A percentile compares a stretch with the other conserved stretches of the same genome.
Evolutionary conservation across 1,284 basidiomycete genomes (phyloP).

Genomic region (Filobasidium uniguttulatum): DNA sequence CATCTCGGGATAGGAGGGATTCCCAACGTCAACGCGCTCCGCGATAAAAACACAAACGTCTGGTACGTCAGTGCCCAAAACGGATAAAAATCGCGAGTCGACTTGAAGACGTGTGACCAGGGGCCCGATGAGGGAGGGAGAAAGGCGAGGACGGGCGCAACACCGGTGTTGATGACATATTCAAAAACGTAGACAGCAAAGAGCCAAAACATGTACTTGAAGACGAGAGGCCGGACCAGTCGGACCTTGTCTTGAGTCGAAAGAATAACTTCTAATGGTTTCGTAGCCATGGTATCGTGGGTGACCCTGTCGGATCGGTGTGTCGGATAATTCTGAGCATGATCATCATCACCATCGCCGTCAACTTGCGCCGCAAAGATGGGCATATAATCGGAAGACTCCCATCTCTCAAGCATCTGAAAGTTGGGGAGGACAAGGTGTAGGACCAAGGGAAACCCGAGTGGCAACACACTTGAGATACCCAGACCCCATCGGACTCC

Average conservation of each 20-base stretch:
- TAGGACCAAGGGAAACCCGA: constrained; percentile 14
- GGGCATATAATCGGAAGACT: neutral
- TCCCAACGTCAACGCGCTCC: constrained; percentile 78
- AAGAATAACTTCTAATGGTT: constrained; percentile 27
- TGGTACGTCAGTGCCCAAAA: constrained; percentile 60
- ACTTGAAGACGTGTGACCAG: constrained; percentile 66
- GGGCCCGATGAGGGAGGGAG: constrained; percentile 56
- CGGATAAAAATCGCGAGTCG: constrained; percentile 85
- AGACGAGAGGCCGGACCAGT: constrained; percentile 56
- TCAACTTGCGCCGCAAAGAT: constrained; percentile 13
- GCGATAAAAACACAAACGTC: constrained; percentile 86
- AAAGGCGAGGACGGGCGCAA: constrained; percentile 82
- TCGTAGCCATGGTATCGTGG: neutral
- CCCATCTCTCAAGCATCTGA: neutral
- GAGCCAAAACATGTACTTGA: constrained; percentile 47
- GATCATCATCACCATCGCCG: neutral
- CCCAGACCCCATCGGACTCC: constrained; percentile 75
- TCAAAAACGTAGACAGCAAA: constrained; percentile 54
- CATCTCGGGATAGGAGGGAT: constrained; percentile 63
- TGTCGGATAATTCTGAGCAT: neutral
- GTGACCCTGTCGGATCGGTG: constrained; percentile 2
- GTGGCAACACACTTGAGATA: constrained; percentile 42
- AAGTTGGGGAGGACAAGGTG: constrained; percentile 12
- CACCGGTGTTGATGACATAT: constrained; percentile 84
- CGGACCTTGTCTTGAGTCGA: constrained; percentile 57